Percentiles rank a stretch among this genome's conserved stretches.
phyloP scores from a whole-genome alignment of 441 rosid genomes.

The Sinapis alba region DNA sequence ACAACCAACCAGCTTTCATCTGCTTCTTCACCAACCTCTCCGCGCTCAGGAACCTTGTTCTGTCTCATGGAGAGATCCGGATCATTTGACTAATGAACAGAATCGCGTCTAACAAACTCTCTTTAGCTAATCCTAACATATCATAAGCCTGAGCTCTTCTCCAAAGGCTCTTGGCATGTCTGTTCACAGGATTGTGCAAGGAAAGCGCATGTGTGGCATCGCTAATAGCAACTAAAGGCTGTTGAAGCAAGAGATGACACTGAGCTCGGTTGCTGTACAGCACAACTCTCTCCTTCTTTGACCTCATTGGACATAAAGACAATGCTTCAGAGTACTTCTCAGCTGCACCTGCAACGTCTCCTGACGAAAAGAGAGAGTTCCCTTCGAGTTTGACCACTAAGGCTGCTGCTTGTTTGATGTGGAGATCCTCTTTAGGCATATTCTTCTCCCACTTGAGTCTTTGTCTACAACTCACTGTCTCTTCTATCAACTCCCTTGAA shows the following conservation, averaged over 20 bases:
- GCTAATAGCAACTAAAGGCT: constrained; percentile 83
- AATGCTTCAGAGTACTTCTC: constrained; percentile 91
- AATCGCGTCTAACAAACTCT: constrained; percentile 92
- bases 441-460: constrained; percentile 90
- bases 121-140: constrained; percentile 89
- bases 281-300: constrained; percentile 91
- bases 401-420: constrained; percentile 93
- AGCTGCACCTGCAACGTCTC: constrained; percentile 86
- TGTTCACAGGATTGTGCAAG: constrained; percentile 82
- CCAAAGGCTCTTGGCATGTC: constrained; percentile 97
- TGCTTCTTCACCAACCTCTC: constrained; percentile 96
- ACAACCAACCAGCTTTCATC: constrained; percentile 97
- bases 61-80: constrained; percentile 88
- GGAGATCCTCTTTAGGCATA: constrained; percentile 96
- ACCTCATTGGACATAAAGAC: constrained; percentile 86
- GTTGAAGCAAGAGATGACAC: constrained; percentile 89
- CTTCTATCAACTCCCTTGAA: constrained; percentile 74
- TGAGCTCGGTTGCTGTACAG: constrained; percentile 93
- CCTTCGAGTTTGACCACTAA: constrained; percentile 98
- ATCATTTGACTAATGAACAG: constrained; percentile 81
- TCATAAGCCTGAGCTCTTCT: constrained; percentile 98
- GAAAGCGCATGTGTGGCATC: constrained; percentile 91
- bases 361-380: constrained; percentile 92
- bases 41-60: constrained; percentile 96
- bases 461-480: constrained; percentile 62